phyloP scores from a whole-genome alignment of 352 stramenopile species.

The Globisporangium spiculum region DNA sequence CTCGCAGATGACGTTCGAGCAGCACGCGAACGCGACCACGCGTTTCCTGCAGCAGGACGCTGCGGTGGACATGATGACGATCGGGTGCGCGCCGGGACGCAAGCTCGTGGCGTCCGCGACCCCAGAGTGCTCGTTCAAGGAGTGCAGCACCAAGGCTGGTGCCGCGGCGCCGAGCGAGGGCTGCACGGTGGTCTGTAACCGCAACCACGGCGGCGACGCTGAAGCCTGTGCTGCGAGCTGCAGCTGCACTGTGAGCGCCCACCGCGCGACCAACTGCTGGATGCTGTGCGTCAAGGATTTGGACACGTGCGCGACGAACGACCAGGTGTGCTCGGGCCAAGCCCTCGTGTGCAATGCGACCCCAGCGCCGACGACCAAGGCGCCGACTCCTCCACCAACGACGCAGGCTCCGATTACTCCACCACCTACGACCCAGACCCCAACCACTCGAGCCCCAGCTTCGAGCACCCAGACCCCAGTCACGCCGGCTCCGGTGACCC shows the following conservation, averaged over 20 bases:
- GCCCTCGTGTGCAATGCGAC: constrained; percentile 18
- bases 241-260: constrained; percentile 22
- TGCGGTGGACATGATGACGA: constrained; percentile 24
- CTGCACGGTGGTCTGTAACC: constrained; percentile 41
- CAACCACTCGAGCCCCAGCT: neutral
- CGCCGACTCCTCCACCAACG: neutral
- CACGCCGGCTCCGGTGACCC: neutral
- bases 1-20: constrained; percentile 39
- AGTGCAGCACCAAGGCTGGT: constrained; percentile 30
- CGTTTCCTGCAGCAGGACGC: constrained; percentile 30
- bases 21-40: constrained; percentile 34
- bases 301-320: constrained; percentile 24
- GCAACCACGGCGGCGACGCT: constrained; percentile 26
- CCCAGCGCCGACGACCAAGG: constrained; percentile 1
- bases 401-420: neutral
- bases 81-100: constrained; percentile 39
- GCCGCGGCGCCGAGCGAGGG: constrained; percentile 24
- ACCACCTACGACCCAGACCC: neutral
- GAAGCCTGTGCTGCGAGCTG: constrained; percentile 25
- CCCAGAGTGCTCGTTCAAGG: constrained; percentile 27
- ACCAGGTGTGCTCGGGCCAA: constrained; percentile 42
- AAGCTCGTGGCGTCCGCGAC: constrained; percentile 35
- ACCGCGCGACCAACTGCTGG: constrained; percentile 40
- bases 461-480: neutral
- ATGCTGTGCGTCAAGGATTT: constrained; percentile 54